Percentiles rank a stretch among this genome's conserved stretches.
Conservation (phyloP, 169 alveolate genomes). For the Cryptosporidium sp. region DNA sequence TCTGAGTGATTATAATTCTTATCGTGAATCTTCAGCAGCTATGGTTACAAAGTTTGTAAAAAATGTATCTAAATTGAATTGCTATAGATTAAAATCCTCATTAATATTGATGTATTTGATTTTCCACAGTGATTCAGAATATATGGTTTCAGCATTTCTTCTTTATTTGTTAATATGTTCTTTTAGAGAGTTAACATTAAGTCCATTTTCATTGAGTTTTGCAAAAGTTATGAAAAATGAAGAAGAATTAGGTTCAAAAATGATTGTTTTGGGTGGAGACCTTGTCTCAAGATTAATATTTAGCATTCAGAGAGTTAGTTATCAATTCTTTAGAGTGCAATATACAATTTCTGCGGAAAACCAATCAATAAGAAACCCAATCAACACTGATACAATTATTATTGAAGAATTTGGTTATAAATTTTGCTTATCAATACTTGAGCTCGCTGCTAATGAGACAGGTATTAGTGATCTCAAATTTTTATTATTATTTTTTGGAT, state of each 20-base stretch:
- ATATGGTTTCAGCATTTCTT: not conserved
- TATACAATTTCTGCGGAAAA: not conserved
- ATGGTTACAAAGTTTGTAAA: not conserved
- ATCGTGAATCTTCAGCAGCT: not conserved
- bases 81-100: not conserved
- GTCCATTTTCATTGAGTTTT: not conserved
- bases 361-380: not conserved
- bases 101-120: not conserved
- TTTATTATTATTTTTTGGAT: not conserved
- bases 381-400: not conserved
- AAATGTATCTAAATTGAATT: not conserved
- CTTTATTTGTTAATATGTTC: not conserved
- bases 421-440: not conserved
- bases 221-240: slow-evolving; percentile 2
- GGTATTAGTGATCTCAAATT: not conserved
- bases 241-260: not conserved
- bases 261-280: not conserved
- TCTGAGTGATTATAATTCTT: not conserved
- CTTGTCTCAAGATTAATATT: not conserved
- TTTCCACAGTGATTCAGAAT: not conserved
- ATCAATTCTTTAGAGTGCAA: not conserved
- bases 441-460: not conserved
- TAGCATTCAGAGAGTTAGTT: not conserved
- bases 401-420: not conserved
- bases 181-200: not conserved